Percentiles rank a stretch among this genome's conserved stretches.
Evolutionary conservation across 768 basidiomycete genomes (phyloP).

Genomic region (Mycena latifolia): DNA sequence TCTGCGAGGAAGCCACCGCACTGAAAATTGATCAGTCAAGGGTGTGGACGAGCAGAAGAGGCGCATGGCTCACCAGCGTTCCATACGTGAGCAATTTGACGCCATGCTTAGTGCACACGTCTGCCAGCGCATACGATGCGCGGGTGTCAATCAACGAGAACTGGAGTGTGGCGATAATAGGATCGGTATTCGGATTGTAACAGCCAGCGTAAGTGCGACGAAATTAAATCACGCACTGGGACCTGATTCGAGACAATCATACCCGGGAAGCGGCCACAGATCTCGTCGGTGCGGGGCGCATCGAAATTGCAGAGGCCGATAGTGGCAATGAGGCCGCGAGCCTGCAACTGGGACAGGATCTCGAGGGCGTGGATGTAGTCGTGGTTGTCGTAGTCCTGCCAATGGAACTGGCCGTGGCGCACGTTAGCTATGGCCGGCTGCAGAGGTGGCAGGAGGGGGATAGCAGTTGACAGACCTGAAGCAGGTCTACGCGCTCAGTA

Average conservation of each 20-base stretch:
- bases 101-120: constrained; percentile 78
- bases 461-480: constrained; percentile 65
- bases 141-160: constrained; percentile 87
- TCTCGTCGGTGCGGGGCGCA: constrained; percentile 78
- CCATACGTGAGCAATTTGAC: constrained; percentile 85
- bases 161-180: constrained; percentile 50
- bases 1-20: constrained; percentile 89
- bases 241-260: constrained; percentile 87
- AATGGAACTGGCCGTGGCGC: constrained; percentile 70
- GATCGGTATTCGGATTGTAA: constrained; percentile 16
- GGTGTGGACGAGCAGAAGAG: neutral
- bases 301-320: constrained; percentile 90
- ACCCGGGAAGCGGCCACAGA: constrained; percentile 78
- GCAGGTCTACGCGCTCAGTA: constrained; percentile 68
- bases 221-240: constrained; percentile 62
- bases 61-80: constrained; percentile 64
- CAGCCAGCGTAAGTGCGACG: constrained; percentile 12
- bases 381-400: constrained; percentile 75
- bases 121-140: constrained; percentile 81
- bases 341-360: constrained; percentile 69
- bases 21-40: constrained; percentile 48
- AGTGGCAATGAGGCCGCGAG: constrained; percentile 68
- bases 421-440: neutral
- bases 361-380: constrained; percentile 59
- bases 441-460: constrained; percentile 13